A percentile compares a stretch with the other conserved stretches of the same genome.
Conservation (phyloP, 495 filamentous ascomycete species). For the Schizothecium vesticola region DNA sequence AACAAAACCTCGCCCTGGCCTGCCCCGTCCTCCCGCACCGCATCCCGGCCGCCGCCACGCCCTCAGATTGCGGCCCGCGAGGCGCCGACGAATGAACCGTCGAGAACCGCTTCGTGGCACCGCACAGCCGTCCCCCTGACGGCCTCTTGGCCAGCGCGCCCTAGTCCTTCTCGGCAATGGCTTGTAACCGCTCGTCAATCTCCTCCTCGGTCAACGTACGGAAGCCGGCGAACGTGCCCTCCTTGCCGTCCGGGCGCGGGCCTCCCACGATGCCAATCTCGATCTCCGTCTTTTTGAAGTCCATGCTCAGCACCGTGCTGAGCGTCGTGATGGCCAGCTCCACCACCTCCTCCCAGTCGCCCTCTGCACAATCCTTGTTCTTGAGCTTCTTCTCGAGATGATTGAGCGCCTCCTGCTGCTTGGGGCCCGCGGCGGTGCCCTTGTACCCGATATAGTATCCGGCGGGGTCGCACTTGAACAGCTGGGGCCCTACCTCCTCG, state of each 20-base stretch:
- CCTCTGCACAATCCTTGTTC: slow-evolving; percentile 93
- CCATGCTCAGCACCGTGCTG: slow-evolving; percentile 93
- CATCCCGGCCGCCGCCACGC: background rate
- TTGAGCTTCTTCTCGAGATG: slow-evolving; percentile 99
- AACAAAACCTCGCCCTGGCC: slow-evolving; percentile 10
- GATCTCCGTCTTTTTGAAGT: slow-evolving; percentile 99
- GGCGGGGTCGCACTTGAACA: slow-evolving; percentile 97
- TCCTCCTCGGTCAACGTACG: slow-evolving; percentile 90
- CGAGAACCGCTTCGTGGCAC: slow-evolving; percentile 11
- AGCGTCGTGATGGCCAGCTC: slow-evolving; percentile 91
- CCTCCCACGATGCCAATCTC: slow-evolving; percentile 96
- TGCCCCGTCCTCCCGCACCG: slow-evolving; percentile 15
- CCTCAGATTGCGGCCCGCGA: slow-evolving; percentile 9
- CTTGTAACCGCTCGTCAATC: slow-evolving; percentile 96
- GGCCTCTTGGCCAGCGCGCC: slow-evolving; percentile 8
- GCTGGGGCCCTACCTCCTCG: slow-evolving; percentile 85
- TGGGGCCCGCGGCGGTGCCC: slow-evolving; percentile 91
- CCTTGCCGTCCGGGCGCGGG: slow-evolving; percentile 68
- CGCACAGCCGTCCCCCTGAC: slow-evolving; percentile 8
- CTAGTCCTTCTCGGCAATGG: slow-evolving; percentile 97
- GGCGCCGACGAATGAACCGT: slow-evolving; percentile 11
- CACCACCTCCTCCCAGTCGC: slow-evolving; percentile 95
- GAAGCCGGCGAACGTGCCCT: slow-evolving; percentile 72
- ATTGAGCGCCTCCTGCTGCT: slow-evolving; percentile 97
- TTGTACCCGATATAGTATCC: slow-evolving; percentile 98